Evolutionary conservation across 208 protist species (phyloP).

Genomic region (Wallacemonas collosoma): DNA sequence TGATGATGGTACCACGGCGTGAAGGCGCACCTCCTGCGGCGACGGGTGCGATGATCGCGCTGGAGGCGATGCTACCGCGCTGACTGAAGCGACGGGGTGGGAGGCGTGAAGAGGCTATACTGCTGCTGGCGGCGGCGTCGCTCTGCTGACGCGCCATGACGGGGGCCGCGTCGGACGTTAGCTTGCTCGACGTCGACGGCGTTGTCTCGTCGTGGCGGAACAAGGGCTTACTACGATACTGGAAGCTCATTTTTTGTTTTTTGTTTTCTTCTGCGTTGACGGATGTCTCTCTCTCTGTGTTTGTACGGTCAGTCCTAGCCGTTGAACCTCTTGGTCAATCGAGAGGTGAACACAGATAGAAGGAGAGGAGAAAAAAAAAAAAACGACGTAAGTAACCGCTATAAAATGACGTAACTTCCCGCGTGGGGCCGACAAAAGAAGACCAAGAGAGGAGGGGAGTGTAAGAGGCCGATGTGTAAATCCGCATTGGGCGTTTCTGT

Average conservation of each 20-base stretch:
- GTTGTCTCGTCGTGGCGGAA: conserved; percentile 7
- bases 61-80: conserved; percentile 9
- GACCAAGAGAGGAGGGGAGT: no score
- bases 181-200: background rate
- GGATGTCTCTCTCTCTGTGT: background rate
- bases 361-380: background rate
- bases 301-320: background rate
- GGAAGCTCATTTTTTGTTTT: conserved; percentile 6
- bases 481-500: no score
- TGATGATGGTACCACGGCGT: background rate
- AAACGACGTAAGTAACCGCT: background rate
- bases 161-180: background rate
- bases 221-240: conserved; percentile 5
- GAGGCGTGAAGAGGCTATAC: background rate
- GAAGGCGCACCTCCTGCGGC: background rate
- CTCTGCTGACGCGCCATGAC: conserved; percentile 3
- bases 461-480: no score
- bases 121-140: conserved; percentile 12
- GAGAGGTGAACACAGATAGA: background rate
- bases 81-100: conserved; percentile 1
- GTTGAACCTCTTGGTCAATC: background rate
- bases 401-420: no score
- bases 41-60: background rate
- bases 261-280: background rate
- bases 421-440: no score